Evolutionary conservation across 2,329 filamentous ascomycete species (phyloP).

Genomic region (Cryphonectria nitschkei): DNA sequence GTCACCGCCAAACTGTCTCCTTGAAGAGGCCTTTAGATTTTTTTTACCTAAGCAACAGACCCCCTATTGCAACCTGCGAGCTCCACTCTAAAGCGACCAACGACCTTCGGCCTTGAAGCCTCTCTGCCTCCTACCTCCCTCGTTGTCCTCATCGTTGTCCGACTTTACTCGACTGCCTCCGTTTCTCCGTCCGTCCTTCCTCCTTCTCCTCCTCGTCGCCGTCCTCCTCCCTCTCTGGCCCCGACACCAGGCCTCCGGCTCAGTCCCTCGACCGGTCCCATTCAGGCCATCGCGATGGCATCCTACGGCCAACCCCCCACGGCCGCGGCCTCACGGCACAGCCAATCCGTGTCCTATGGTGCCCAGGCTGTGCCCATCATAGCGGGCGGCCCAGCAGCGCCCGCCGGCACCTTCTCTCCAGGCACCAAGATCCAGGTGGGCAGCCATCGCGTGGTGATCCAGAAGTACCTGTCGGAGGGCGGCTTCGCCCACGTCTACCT

Average conservation of each 20-base stretch:
- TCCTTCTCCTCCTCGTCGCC: constrained; percentile 10
- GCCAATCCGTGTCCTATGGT: constrained; percentile 40
- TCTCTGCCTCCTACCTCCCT: constrained; percentile 19
- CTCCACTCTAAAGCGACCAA: constrained; percentile 18
- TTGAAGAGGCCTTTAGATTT: constrained; percentile 5
- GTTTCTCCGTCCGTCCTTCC: constrained; percentile 12
- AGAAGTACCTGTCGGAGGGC: constrained; percentile 96
- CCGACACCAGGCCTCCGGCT: constrained; percentile 23
- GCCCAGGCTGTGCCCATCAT: constrained; percentile 44
- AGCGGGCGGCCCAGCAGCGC: constrained; percentile 46
- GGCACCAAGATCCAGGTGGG: constrained; percentile 98
- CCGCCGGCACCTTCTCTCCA: constrained; percentile 86
- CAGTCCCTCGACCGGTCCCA: constrained; percentile 16
- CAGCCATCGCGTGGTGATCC: constrained; percentile 87
- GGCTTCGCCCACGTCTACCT: constrained; percentile 99
- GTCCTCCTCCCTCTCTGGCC: constrained; percentile 20
- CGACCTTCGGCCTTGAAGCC: constrained; percentile 9
- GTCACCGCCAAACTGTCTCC: constrained; percentile 20
- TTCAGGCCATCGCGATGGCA: constrained; percentile 39
- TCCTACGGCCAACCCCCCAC: constrained; percentile 45
- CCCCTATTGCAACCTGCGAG: constrained; percentile 25
- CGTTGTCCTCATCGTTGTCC: constrained; percentile 17
- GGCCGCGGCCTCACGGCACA: constrained; percentile 34
- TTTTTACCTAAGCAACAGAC: constrained; percentile 29
- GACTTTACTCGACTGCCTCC: constrained; percentile 9